phyloP scores from a whole-genome alignment of 2,329 filamentous ascomycete species.

The Ceratocystis cacaofunesta region DNA sequence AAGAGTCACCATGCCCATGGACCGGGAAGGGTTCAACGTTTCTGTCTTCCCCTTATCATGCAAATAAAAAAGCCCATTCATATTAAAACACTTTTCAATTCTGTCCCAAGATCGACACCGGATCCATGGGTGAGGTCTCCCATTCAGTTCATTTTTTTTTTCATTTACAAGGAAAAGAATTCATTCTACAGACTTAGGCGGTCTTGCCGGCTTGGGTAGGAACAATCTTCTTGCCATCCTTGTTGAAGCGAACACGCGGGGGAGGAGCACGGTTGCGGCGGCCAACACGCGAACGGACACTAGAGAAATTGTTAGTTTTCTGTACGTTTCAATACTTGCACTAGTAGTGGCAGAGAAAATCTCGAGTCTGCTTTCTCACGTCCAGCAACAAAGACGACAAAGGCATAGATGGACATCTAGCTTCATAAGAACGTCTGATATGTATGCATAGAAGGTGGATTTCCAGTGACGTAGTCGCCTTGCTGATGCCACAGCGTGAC shows the following conservation, averaged over 20 bases:
- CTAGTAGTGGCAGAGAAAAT: neutral
- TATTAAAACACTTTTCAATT: slow-evolving; percentile 12
- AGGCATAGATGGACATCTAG: slow-evolving; percentile 6
- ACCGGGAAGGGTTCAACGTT: slow-evolving; percentile 7
- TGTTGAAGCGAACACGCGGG: slow-evolving; percentile 97
- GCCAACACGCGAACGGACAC: slow-evolving; percentile 91
- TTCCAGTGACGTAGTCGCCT: neutral
- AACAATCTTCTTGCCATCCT: slow-evolving; percentile 99
- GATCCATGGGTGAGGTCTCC: slow-evolving; percentile 11
- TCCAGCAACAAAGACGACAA: slow-evolving; percentile 7
- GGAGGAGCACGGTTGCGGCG: slow-evolving; percentile 98
- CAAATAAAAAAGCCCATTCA: neutral
- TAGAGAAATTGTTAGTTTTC: slow-evolving; percentile 32
- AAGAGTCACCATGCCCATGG: slow-evolving; percentile 11
- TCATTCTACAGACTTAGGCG: slow-evolving; percentile 16
- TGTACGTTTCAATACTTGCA: neutral
- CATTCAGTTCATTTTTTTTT: slow-evolving; percentile 4
- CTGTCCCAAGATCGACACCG: slow-evolving; percentile 13
- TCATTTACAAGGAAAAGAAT: neutral
- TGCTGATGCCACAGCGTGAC: neutral
- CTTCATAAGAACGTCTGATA: slow-evolving; percentile 8
- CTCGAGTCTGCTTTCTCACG: neutral
- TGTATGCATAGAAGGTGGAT: neutral
- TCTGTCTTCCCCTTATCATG: slow-evolving; percentile 11
- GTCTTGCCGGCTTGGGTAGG: slow-evolving; percentile 66